These are phyloP conservation scores for Pseudogymnoascus sp. DNA, from an alignment of 2,329 filamentous ascomycete genomes.

Conservation along the genomic window DNA sequence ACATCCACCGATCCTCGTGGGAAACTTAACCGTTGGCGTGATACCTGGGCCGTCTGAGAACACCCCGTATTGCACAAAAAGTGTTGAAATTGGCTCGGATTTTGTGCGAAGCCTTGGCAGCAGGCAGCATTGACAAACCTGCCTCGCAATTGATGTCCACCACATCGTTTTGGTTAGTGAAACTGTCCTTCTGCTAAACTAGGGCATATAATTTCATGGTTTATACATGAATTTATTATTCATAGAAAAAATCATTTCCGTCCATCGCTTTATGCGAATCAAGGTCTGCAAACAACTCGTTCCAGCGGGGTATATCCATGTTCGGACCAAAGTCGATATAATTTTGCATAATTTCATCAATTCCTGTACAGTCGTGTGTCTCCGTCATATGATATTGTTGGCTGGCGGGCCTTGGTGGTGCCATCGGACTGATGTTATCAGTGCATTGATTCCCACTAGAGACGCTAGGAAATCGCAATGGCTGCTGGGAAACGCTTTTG, in stretches of 20 bases:
- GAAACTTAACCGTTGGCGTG: neutral
- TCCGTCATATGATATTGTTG: neutral
- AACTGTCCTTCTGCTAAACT: neutral
- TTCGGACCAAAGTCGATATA: slow-evolving; percentile 2
- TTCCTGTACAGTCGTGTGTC: neutral
- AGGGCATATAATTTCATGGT: neutral
- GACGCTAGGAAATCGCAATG: neutral
- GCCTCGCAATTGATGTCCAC: neutral
- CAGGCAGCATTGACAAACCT: neutral
- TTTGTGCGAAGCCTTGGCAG: neutral
- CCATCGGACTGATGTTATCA: neutral
- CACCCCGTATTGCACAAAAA: neutral
- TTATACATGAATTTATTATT: neutral
- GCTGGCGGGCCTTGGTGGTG: neutral
- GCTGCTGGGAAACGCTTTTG: neutral
- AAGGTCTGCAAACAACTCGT: slow-evolving; percentile 5
- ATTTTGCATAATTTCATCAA: slow-evolving; percentile 6
- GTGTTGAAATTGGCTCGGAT: neutral
- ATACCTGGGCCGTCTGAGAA: neutral
- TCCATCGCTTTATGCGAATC: slow-evolving; percentile 5
- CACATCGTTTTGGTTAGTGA: neutral
- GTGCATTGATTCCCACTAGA: neutral
- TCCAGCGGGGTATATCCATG: slow-evolving; percentile 6
- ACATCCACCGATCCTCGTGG: neutral
- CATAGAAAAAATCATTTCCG: slow-evolving; percentile 1